Conservation (phyloP, 768 basidiomycete genomes). For the Grammothele lineata region DNA sequence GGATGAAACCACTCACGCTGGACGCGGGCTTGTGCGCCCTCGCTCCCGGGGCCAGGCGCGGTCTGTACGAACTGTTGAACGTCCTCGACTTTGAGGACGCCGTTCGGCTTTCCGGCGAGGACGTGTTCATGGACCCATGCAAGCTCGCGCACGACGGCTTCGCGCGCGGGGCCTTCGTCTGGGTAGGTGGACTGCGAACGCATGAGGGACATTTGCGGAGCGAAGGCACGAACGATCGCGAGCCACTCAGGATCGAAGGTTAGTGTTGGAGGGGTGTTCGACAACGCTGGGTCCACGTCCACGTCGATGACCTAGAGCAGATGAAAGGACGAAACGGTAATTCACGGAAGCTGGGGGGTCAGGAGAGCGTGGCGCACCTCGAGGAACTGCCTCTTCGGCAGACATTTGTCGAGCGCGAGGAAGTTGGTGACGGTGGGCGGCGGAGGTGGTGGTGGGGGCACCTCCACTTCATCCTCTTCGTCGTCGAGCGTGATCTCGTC, state of each 20-base stretch:
- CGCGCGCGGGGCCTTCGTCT: conserved; percentile 41
- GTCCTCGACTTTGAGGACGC: conserved; percentile 25
- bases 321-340: neutral
- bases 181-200: conserved; percentile 57
- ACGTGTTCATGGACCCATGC: conserved; percentile 68
- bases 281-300: conserved; percentile 6
- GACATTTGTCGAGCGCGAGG: conserved; percentile 83
- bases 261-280: conserved; percentile 39
- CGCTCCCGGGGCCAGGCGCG: conserved; percentile 52
- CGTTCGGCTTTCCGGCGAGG: conserved; percentile 23
- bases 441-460: conserved; percentile 31
- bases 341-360: too few relatives aligned
- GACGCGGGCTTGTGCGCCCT: conserved; percentile 29
- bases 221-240: conserved; percentile 84
- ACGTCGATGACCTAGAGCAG: conserved; percentile 65
- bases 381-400: conserved; percentile 61
- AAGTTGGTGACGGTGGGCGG: conserved; percentile 57
- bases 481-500: conserved; percentile 48
- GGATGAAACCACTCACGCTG: conserved; percentile 31
- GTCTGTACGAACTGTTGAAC: conserved; percentile 69
- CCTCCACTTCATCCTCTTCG: conserved; percentile 41
- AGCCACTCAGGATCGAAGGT: conserved; percentile 91
- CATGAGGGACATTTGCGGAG: conserved; percentile 65
- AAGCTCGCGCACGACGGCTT: conserved; percentile 53
- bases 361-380: conserved; percentile 46